These are phyloP conservation scores for Trichosporon ovoides DNA, from an alignment of 1,284 basidiomycete genomes.

Conservation along the genomic window DNA sequence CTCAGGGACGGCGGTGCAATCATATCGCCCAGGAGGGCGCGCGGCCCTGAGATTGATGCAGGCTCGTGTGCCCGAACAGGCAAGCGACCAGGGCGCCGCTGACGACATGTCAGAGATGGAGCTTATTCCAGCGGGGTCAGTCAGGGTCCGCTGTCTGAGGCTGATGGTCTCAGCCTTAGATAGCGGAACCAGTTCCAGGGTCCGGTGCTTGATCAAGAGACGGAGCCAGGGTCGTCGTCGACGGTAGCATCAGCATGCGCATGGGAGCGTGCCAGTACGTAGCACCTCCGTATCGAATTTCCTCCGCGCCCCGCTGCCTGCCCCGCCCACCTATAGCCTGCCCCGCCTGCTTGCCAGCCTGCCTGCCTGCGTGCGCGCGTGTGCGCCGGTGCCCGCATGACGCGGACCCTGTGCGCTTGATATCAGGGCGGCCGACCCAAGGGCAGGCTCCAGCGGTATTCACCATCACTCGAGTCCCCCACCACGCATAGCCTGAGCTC, in stretches of 20 bases:
- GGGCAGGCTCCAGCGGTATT: background rate
- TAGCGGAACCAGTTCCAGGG: background rate
- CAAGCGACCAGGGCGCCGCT: background rate
- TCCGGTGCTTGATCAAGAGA: background rate
- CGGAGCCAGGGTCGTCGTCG: background rate
- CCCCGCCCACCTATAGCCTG: too few relatives aligned
- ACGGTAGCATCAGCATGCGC: background rate
- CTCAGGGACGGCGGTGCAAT: background rate
- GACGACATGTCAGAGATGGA: conserved; percentile 3
- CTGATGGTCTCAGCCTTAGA: background rate
- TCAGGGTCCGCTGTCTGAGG: background rate
- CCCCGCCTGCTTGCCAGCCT: too few relatives aligned
- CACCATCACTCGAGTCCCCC: background rate
- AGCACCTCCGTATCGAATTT: background rate
- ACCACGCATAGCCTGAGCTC: background rate
- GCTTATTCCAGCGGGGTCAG: background rate
- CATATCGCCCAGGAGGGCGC: background rate
- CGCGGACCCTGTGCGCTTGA: background rate
- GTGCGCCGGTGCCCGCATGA: background rate
- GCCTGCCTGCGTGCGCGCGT: too few relatives aligned
- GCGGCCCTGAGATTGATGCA: background rate
- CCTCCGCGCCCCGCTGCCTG: too few relatives aligned
- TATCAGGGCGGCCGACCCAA: background rate
- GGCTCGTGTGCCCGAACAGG: background rate
- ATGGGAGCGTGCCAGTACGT: background rate